Percentiles rank a stretch among this genome's conserved stretches.
Evolutionary conservation across 2,329 filamentous ascomycete species (phyloP).

Genomic region (Moelleriella libera): DNA sequence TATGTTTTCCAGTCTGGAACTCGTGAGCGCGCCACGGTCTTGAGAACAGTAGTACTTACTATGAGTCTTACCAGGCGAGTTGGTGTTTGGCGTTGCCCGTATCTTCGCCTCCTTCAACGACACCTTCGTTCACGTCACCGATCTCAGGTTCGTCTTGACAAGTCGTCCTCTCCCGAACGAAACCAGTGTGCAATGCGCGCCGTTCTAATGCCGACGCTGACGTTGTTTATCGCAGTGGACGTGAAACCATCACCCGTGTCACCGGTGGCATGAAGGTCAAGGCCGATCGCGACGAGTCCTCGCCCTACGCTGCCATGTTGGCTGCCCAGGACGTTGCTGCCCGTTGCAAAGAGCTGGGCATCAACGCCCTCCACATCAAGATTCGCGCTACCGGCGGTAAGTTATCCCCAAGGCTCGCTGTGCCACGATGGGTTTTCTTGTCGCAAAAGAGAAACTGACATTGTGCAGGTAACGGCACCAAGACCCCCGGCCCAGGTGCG

Average conservation of each 20-base stretch:
- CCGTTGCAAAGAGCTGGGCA: constrained; percentile 60
- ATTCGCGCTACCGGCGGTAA: constrained; percentile 97
- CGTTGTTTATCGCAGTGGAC: constrained; percentile 52
- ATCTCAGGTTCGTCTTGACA: constrained; percentile 63
- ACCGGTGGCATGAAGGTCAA: constrained; percentile 99
- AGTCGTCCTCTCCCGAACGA: neutral
- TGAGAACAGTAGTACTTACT: constrained; percentile 6
- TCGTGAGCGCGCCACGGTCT: neutral
- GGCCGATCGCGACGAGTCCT: constrained; percentile 99
- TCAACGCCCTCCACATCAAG: constrained; percentile 98
- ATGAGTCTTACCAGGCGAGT: constrained; percentile 51
- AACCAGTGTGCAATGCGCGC: neutral
- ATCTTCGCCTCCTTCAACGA: constrained; percentile 93
- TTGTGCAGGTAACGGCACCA: constrained; percentile 83
- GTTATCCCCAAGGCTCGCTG: constrained; percentile 14
- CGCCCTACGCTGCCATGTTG: constrained; percentile 99
- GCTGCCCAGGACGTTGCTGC: constrained; percentile 94
- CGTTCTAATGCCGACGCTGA: neutral
- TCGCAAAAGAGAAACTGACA: neutral
- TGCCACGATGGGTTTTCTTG: neutral
- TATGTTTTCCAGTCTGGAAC: constrained; percentile 21
- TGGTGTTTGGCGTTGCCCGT: constrained; percentile 94
- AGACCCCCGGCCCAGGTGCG: constrained; percentile 97
- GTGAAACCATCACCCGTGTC: constrained; percentile 99
- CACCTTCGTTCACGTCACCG: constrained; percentile 96